Conservation (phyloP, 2,329 filamentous ascomycete species). For the Sporothrix curviconia region DNA sequence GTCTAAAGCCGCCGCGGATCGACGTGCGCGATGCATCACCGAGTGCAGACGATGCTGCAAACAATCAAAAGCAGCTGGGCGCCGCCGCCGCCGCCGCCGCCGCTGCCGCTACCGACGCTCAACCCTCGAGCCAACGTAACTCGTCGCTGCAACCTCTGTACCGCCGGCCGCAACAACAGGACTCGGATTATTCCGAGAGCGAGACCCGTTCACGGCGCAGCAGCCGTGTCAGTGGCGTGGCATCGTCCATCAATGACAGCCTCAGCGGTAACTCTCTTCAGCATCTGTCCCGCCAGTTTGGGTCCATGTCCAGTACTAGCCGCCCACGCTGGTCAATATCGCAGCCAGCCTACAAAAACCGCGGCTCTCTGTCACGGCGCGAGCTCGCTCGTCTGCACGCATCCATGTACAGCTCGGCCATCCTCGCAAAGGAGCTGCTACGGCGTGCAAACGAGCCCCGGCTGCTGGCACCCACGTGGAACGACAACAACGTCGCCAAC, state of each 20-base stretch:
- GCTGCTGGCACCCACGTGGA: conserved; percentile 26
- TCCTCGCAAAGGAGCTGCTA: conserved; percentile 78
- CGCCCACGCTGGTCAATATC: conserved; percentile 23
- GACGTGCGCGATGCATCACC: conserved; percentile 39
- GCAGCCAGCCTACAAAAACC: conserved; percentile 7
- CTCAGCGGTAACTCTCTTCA: neutral
- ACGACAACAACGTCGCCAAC: conserved; percentile 12
- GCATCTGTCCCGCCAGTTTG: conserved; percentile 20
- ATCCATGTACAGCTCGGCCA: conserved; percentile 74
- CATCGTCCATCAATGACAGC: neutral
- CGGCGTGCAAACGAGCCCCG: conserved; percentile 52
- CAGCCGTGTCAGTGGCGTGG: conserved; percentile 2
- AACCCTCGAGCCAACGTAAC: neutral
- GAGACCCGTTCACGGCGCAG: conserved; percentile 12
- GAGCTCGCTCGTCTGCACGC: conserved; percentile 75
- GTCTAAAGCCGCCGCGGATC: conserved; percentile 43
- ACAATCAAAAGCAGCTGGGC: neutral
- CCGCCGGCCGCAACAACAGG: conserved; percentile 16
- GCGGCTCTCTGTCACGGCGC: conserved; percentile 35
- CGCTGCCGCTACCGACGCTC: too few species aligned
- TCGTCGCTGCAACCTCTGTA: neutral
- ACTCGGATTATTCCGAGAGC: conserved; percentile 14
- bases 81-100: neutral
- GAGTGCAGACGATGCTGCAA: conserved; percentile 24
- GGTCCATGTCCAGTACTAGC: neutral